Base-by-base conservation (phyloP, 768 basidiomycete species). In the Mycena latifolia region DNA sequence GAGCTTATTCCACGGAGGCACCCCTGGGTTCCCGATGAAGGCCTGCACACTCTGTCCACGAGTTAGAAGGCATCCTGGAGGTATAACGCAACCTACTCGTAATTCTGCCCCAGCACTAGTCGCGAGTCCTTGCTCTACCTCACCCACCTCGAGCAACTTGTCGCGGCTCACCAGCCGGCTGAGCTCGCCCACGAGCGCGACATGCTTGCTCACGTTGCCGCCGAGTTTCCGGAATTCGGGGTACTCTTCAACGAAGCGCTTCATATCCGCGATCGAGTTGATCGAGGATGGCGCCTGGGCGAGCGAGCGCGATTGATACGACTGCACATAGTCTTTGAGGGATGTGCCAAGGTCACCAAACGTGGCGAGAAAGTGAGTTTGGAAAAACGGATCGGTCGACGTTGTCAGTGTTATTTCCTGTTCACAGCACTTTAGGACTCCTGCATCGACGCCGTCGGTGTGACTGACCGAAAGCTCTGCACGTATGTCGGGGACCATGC, bases 141-240 rank as follows among this genome's bases (percentile, higher is more conserved):
- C 98, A 28, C 94, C 94, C 3, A 96, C 87, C 53, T 94, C 94
- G 61, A 99, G 81, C 48, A 99, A 80, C 73, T 92, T 93, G 73
- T 96, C 92, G 64, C 89, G 82, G 56, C 89, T 93, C 18, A 99
- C 95, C 50, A 99, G 79, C 65, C 97, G 84, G 74, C 95, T 97
- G 65, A 99, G 84, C 76, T 99, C 98, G 15, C 98, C 97, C 0
- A 99, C 98, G 25, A 99, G 80, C 9, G 97, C 94, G 24, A 99
- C 98, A 73, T 99, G 98, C 79, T 99, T 99, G 81, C 95, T 97
- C 31, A 99, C 98, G 76, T 99, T 99, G 11, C 96, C 96, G 1
- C 98, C 96, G 31, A 99, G 85, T 76, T 96, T 96, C 71, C 92
- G 86, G 74, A 99, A 98, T 77, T 99, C 98, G 1, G 98, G 98